Conservation (phyloP, 192 early-diverging fungal species). For the Coemansia sp. region DNA sequence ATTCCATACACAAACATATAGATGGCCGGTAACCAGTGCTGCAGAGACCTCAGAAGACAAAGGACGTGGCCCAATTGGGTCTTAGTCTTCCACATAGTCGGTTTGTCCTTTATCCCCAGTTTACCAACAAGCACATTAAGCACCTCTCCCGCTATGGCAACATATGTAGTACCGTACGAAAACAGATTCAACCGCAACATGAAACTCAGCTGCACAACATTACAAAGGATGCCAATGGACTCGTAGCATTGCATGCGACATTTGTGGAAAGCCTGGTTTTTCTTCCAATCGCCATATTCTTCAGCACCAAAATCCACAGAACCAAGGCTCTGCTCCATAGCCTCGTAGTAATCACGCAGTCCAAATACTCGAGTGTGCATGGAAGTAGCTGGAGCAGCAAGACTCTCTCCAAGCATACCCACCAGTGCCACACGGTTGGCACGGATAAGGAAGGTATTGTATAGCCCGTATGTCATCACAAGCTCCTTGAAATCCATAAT, state of each 20-base stretch:
- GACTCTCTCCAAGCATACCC: slow-evolving; percentile 32
- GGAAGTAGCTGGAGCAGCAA: slow-evolving; percentile 26
- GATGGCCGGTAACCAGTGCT: slow-evolving; percentile 46
- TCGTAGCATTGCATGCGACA: slow-evolving; percentile 44
- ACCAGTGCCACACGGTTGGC: slow-evolving; percentile 45
- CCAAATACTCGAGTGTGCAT: slow-evolving; percentile 45
- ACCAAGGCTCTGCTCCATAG: slow-evolving; percentile 2
- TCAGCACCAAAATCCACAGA: slow-evolving; percentile 5
- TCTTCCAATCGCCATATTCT: slow-evolving; percentile 28
- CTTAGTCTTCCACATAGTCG: slow-evolving; percentile 38
- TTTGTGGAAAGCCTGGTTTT: slow-evolving; percentile 35
- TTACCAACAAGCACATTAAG: slow-evolving; percentile 38
- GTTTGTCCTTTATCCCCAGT: slow-evolving; percentile 23
- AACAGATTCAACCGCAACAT: slow-evolving; percentile 41
- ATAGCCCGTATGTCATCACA: slow-evolving; percentile 42
- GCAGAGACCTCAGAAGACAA: slow-evolving; percentile 34
- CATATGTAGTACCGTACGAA: slow-evolving; percentile 40
- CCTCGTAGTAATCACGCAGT: slow-evolving; percentile 45
- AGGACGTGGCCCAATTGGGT: slow-evolving; percentile 35
- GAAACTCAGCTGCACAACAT: slow-evolving; percentile 44
- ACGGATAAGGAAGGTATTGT: slow-evolving; percentile 40
- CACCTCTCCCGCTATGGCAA: slow-evolving; percentile 45
- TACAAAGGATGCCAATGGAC: slow-evolving; percentile 37
- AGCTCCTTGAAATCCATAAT: slow-evolving; percentile 49
- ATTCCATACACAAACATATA: slow-evolving; percentile 46